Evolutionary conservation across 2,329 filamentous ascomycete genomes (phyloP), one percentile per base, ranked within the genome.

Genomic region (Fusarium floridanum): DNA sequence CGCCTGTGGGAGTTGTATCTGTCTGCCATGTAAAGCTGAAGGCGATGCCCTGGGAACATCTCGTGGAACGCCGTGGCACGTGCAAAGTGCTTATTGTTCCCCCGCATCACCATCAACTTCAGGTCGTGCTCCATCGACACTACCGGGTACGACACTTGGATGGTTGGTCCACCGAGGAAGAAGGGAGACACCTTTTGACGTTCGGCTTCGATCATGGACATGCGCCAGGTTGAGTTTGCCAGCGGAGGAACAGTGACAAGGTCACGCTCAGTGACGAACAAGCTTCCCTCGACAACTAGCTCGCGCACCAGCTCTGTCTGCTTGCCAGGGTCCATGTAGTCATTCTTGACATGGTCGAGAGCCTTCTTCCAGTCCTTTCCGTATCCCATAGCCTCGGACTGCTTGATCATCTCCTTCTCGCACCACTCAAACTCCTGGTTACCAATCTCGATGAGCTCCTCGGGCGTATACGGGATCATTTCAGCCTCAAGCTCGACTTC

Each of bases 371-470:
- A 74, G 0, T 75, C 69, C 2, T 67, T 62, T 0, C 72, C 72
- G 6, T 75, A 74, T 0, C 72, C 72, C 2, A 74, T 36, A 1
- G 66, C 72, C 9, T 75, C 36, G 0, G 72, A 75, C 1, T 74
- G 72, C 10, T 73, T 70, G 10, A 74, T 67, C 72, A 74, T 74
- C 27, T 74, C 72, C 0, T 67, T 74, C 3, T 75, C 72, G 0
- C 72, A 74, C 72, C 72, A 74, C 41, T 66, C 24, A 8, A 74
- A 74, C 0, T 74, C 72, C 9, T 75, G 72, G 0, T 74, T 75
- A 0, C 72, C 72, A 10, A 74, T 75, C 3, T 74, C 37, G 7
- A 74, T 75, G 0, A 74, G 62, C 2, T 75, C 69, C 14, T 74
- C 72, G 0, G 72, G 72, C 0, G 72, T 67, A 4, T 74, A 74